Base-by-base conservation (phyloP, 768 basidiomycete species). In the Naganishia friedmannii region DNA sequence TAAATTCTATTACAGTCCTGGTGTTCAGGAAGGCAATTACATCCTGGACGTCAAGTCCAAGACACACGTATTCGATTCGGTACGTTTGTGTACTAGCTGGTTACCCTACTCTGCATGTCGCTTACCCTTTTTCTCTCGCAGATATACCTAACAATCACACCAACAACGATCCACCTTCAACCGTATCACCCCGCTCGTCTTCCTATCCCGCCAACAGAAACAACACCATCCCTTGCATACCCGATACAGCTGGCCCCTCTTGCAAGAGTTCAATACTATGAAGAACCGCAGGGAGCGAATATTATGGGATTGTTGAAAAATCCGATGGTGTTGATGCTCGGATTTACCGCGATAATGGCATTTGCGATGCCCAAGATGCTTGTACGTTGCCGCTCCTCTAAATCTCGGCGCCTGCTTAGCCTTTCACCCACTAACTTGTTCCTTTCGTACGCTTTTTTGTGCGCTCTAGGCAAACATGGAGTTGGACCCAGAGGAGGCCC, bases 241-340 rank as follows among this genome's bases (percentile, higher is more conserved):
- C 78, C 78, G 7, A 57, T 81, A 29, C 21, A 66, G 12, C 48
- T 80, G 29, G 19, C 23, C 13, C 68, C 77, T 0, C 8, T 72
- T 17, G 39, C 37, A 9, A 60, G 67, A 53, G 74, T 78, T 56
- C 48, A 57, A 7, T 79, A 74, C 55, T 80, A 72, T 28, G 53
- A 70, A 12, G 56, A 66, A 29, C 45, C 68, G 3, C 37, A 56
- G 6, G 74, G 75, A 2, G 60, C 75, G 55, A 75, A 80, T 63
- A 42, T 80, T 31, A 46, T 77, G 19, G 77, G 74, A 1, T 69
- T 81, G 75, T 54, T 81, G n/a, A 79, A 79, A 69, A 76, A 63
- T 55, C 79, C 79, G 3, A 78, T 81, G 76, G 77, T 81, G 3
- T 76, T 81, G 76, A 81, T 81, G 79, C 70, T 79, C 8, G 58